Percentiles rank a stretch among this genome's conserved stretches.
These are phyloP conservation scores for Amphichorda felina DNA, from an alignment of 2,329 filamentous ascomycete species.

Conservation along the genomic window DNA sequence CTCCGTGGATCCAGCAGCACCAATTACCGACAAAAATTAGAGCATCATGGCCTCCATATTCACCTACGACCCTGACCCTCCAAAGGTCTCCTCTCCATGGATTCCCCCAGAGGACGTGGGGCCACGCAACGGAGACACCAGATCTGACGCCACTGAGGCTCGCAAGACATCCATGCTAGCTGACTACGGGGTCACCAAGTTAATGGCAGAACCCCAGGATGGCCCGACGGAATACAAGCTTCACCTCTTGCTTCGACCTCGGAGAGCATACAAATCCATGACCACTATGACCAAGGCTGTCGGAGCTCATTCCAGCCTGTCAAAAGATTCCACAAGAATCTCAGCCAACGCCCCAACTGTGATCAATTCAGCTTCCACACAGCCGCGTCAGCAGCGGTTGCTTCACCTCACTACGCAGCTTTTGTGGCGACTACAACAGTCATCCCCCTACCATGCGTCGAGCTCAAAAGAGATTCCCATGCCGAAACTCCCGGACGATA, in stretches of 20 bases:
- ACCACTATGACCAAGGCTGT: conserved; percentile 37
- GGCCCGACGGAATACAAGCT: conserved; percentile 96
- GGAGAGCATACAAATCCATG: conserved; percentile 60
- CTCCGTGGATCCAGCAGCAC: no score
- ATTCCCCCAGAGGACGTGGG: conserved; percentile 40
- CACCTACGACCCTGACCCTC: conserved; percentile 82
- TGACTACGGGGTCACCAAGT: conserved; percentile 57
- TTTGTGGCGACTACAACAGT: conserved; percentile 90
- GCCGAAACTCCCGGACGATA: conserved; percentile 60
- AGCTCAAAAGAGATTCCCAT: conserved; percentile 64
- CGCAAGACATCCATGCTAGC: conserved; percentile 29
- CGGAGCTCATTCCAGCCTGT: not conserved
- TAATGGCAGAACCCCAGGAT: conserved; percentile 85
- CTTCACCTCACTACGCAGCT: conserved; percentile 91
- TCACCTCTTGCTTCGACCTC: conserved; percentile 70
- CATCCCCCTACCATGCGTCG: conserved; percentile 78
- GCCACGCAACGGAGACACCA: conserved; percentile 18
- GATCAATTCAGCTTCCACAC: conserved; percentile 40
- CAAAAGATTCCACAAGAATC: conserved; percentile 1
- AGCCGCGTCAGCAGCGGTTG: conserved; percentile 71
- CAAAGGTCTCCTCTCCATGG: conserved; percentile 87
- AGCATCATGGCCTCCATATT: conserved; percentile 80
- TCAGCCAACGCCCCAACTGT: conserved; percentile 10
- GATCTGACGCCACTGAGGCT: conserved; percentile 1
- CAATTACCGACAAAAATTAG: not conserved